Conservation (phyloP, 2,329 filamentous ascomycete species). For the Blumeria hordei region DNA sequence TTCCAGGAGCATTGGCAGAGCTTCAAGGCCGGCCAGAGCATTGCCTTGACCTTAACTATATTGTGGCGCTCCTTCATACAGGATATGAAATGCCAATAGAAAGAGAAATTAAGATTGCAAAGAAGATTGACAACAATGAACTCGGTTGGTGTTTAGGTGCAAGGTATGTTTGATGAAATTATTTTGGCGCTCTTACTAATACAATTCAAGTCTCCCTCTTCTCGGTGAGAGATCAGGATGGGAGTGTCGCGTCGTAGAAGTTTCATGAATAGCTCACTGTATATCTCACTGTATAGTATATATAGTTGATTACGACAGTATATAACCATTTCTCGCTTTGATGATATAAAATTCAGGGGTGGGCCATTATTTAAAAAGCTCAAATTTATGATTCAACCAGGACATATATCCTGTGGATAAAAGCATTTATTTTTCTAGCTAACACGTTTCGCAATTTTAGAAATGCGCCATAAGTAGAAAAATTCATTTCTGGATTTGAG, state of each 20-base stretch:
- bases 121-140: constrained; percentile 96
- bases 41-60: constrained; percentile 91
- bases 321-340: too few species aligned
- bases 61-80: constrained; percentile 76
- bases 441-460: too few species aligned
- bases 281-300: not conserved
- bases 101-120: constrained; percentile 88
- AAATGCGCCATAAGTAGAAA: too few species aligned
- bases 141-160: constrained; percentile 94
- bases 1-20: constrained; percentile 60
- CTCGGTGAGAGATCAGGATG: constrained; percentile 64
- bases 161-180: constrained; percentile 33
- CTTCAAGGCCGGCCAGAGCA: constrained; percentile 64
- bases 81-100: constrained; percentile 97
- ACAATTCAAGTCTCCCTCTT: constrained; percentile 45
- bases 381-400: too few species aligned
- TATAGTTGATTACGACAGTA: not conserved
- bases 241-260: constrained; percentile 64
- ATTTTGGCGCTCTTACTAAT: not conserved
- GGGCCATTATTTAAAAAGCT: too few species aligned
- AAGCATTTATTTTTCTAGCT: too few species aligned
- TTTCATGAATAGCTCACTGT: constrained; percentile 25
- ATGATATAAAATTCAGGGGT: too few species aligned
- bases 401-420: too few species aligned
- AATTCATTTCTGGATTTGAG: too few species aligned